Conservation (phyloP, 305 asterid genomes). For the Fraxinus baroniana region DNA sequence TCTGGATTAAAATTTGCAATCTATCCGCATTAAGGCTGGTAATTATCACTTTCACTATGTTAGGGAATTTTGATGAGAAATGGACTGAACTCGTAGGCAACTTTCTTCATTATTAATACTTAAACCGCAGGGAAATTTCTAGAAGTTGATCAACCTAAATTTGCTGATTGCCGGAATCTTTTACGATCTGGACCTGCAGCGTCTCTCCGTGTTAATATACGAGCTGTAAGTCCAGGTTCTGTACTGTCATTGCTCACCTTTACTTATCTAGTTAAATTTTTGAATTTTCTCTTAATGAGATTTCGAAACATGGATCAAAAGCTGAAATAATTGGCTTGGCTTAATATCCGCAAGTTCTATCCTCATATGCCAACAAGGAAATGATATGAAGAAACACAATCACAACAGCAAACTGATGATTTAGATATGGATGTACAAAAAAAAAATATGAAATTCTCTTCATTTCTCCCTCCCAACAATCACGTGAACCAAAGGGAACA, state of each 20-base stretch:
- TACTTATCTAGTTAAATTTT: not conserved
- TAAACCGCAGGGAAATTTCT: conserved; percentile 53
- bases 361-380: not conserved
- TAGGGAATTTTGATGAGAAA: not conserved
- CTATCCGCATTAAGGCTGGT: not conserved
- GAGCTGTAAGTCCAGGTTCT: conserved; percentile 70
- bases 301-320: not conserved
- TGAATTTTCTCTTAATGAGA: not conserved
- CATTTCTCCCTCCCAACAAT: not conserved
- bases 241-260: not conserved
- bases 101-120: conserved; percentile 3
- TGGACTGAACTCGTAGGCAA: not conserved
- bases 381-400: not conserved
- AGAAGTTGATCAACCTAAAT: conserved; percentile 63
- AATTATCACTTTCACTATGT: not conserved
- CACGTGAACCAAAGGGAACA: not conserved
- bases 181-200: conserved; percentile 93
- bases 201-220: conserved; percentile 85
- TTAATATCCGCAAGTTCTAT: not conserved
- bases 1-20: not conserved
- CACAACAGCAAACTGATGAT: not conserved
- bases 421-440: not conserved
- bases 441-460: not conserved
- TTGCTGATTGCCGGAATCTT: conserved; percentile 74
- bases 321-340: not conserved